phyloP scores from a whole-genome alignment of 345 rosid species.

The Alliaria petiolata region DNA sequence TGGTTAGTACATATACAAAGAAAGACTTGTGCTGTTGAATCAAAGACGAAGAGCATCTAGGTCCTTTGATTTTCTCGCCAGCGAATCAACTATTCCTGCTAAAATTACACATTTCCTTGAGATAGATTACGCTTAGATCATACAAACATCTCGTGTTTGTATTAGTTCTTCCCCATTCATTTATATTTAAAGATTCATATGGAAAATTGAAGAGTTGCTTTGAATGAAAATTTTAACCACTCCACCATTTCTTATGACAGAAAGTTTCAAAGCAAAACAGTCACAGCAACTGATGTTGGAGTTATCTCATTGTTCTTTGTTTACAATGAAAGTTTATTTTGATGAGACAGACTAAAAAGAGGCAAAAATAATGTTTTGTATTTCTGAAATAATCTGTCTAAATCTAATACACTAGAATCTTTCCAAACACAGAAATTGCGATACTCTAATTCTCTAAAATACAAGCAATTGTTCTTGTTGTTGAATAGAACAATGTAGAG shows the following conservation, averaged over 20 bases:
- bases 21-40: neutral
- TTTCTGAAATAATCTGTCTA: neutral
- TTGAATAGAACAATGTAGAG: neutral
- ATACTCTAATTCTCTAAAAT: neutral
- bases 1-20: neutral
- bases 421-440: neutral
- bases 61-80: neutral
- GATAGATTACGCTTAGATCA: neutral
- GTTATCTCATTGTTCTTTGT: neutral
- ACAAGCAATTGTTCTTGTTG: slow-evolving; percentile 1
- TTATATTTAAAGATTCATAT: neutral
- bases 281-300: neutral
- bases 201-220: neutral
- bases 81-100: neutral
- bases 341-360: no score
- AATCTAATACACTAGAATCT: no score
- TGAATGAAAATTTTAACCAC: neutral
- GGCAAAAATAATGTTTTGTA: neutral
- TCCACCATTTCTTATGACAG: neutral
- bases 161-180: neutral
- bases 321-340: no score
- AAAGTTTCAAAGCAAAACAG: neutral
- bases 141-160: neutral
- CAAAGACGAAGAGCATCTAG: neutral
- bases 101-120: neutral